Conservation (phyloP, 768 basidiomycete genomes). For the Macrolepiota albuminosa region DNA sequence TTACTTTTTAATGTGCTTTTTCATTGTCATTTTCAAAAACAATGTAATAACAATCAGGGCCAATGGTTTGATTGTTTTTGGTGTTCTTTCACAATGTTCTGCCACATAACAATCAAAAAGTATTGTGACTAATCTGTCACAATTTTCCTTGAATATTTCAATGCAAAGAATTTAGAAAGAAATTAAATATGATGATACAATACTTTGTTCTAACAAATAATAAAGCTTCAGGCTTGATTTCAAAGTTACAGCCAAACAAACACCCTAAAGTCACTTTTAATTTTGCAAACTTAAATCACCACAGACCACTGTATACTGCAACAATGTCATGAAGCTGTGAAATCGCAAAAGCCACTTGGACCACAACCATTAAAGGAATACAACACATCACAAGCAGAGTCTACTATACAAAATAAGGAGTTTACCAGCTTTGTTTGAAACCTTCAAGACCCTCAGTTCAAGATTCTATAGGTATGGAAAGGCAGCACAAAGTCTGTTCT, state of each 20-base stretch:
- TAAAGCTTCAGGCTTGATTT: not conserved
- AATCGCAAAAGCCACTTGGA: not conserved
- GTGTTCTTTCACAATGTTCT: too few species aligned
- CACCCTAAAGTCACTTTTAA: not conserved
- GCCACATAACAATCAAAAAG: too few species aligned
- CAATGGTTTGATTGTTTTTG: too few species aligned
- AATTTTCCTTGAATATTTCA: too few species aligned
- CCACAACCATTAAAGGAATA: not conserved
- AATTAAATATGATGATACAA: too few species aligned
- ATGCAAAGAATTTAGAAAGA: too few species aligned
- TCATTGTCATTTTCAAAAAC: too few species aligned
- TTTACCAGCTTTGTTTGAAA: conserved; percentile 30
- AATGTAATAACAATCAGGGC: too few species aligned
- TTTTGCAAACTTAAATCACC: conserved; percentile 10
- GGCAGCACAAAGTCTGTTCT: conserved; percentile 79
- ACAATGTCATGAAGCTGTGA: conserved; percentile 3
- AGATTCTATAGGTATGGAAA: conserved; percentile 83
- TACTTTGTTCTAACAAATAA: too few species aligned
- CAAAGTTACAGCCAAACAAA: conserved; percentile 7
- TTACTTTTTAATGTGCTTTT: too few species aligned
- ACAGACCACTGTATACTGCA: conserved; percentile 13
- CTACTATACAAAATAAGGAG: not conserved
- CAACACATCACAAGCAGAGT: not conserved
- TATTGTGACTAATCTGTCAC: too few species aligned
- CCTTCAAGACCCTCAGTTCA: conserved; percentile 68